phyloP scores from a whole-genome alignment of 2,329 filamentous ascomycete genomes.

The Xylaria multiplex region DNA sequence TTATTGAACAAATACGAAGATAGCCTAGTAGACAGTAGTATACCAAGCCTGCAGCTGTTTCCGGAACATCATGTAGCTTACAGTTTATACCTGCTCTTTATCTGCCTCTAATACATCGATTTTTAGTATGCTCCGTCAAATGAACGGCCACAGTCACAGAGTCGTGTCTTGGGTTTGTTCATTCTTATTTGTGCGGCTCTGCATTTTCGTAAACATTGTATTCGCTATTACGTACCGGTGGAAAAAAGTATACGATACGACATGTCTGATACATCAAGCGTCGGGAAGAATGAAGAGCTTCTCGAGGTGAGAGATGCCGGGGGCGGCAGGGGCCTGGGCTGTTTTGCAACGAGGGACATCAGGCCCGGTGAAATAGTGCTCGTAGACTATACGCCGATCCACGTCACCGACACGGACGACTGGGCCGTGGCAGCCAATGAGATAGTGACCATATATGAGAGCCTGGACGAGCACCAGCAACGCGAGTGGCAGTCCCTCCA shows the following conservation, averaged over 20 bases:
- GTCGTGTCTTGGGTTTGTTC: neutral
- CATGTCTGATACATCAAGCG: slow-evolving; percentile 8
- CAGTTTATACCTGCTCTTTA: slow-evolving; percentile 3
- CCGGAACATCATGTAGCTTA: neutral
- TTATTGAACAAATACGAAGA: neutral
- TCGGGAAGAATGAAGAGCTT: neutral
- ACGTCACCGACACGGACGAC: neutral
- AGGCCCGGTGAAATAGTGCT: slow-evolving; percentile 28
- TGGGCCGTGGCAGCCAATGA: neutral
- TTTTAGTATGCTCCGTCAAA: neutral
- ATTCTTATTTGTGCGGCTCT: neutral
- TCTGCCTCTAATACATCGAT: slow-evolving; percentile 21
- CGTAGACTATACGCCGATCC: slow-evolving; percentile 13
- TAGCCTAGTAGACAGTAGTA: neutral
- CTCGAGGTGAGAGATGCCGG: slow-evolving; percentile 24
- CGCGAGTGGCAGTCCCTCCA: slow-evolving; percentile 15
- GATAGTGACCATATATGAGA: slow-evolving; percentile 17
- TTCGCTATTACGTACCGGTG: neutral
- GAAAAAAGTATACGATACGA: neutral
- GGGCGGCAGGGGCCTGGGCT: slow-evolving; percentile 18
- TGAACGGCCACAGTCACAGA: neutral
- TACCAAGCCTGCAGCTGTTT: slow-evolving; percentile 1
- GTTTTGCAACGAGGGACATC: slow-evolving; percentile 34
- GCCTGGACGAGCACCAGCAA: neutral
- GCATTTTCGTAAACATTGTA: neutral